Conservation (phyloP, 2,329 filamentous ascomycete genomes). For the Iodosphaeria phyllophila region DNA sequence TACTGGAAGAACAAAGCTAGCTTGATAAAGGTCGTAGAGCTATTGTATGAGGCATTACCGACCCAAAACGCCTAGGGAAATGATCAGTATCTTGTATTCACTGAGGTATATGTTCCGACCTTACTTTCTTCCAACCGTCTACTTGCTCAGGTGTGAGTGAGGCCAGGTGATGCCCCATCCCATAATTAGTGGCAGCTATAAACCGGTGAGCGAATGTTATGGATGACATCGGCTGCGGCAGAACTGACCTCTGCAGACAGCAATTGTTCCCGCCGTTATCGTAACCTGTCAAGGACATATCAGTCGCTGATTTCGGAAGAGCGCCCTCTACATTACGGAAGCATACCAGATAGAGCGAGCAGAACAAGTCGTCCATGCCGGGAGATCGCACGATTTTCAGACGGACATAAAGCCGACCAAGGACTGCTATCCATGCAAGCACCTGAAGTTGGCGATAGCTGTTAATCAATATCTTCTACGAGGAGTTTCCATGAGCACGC, state of each 20-base stretch:
- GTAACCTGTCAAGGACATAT: constrained; percentile 6
- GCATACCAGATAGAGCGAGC: constrained; percentile 9
- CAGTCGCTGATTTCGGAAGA: constrained; percentile 1
- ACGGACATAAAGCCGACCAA: constrained; percentile 11
- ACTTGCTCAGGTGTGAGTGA: constrained; percentile 4
- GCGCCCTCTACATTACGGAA: neutral
- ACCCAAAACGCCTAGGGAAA: constrained; percentile 9
- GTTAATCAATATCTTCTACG: too few relatives aligned
- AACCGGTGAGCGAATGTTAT: neutral
- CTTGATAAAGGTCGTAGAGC: constrained; percentile 10
- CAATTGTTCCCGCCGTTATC: constrained; percentile 7
- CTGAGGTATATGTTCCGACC: neutral
- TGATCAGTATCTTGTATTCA: neutral
- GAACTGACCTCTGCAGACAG: constrained; percentile 5
- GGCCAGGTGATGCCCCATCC: constrained; percentile 10
- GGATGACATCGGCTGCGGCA: neutral
- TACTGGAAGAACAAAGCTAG: constrained; percentile 11
- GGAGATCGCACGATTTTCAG: constrained; percentile 8
- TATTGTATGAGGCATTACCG: constrained; percentile 8
- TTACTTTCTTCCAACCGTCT: constrained; percentile 6
- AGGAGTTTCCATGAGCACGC: too few relatives aligned
- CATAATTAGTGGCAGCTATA: constrained; percentile 4
- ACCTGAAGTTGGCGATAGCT: too few relatives aligned
- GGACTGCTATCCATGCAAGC: too few relatives aligned
- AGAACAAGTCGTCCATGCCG: constrained; percentile 11